Percentiles rank a stretch among this genome's conserved stretches.
Conservation (phyloP, 1,284 basidiomycete genomes). For the Filobasidium uniguttulatum region DNA sequence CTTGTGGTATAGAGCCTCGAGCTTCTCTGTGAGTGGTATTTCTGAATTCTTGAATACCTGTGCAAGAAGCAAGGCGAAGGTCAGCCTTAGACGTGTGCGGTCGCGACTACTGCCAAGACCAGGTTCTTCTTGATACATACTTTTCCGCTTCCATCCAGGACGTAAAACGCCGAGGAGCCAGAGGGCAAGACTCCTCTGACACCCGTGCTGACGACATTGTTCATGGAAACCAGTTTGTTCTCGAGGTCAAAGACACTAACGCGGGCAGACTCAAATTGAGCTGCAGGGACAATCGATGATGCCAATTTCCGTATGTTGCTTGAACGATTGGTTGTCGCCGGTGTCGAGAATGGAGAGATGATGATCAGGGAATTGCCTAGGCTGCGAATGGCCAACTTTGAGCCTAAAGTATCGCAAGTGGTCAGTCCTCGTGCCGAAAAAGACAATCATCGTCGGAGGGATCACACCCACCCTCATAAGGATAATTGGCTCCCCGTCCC, state of each 20-base stretch:
- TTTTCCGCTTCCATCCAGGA: slow-evolving; percentile 58
- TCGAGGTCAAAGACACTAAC: slow-evolving; percentile 83
- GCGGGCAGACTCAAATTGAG: slow-evolving; percentile 57
- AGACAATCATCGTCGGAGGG: too few species aligned
- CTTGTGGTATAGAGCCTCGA: slow-evolving; percentile 66
- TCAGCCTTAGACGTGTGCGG: neutral
- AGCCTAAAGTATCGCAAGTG: slow-evolving; percentile 21
- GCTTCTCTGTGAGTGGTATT: slow-evolving; percentile 61
- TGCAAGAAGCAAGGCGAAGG: neutral
- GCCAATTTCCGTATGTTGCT: slow-evolving; percentile 53
- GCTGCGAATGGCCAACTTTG: slow-evolving; percentile 45
- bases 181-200: slow-evolving; percentile 64
- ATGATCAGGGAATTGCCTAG: slow-evolving; percentile 74
- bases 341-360: slow-evolving; percentile 67
- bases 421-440: neutral
- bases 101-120: neutral
- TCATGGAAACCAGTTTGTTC: slow-evolving; percentile 80
- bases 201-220: slow-evolving; percentile 61
- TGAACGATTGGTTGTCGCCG: slow-evolving; percentile 51
- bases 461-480: slow-evolving; percentile 77
- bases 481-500: slow-evolving; percentile 71
- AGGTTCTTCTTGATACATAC: too few species aligned
- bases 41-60: slow-evolving; percentile 39
- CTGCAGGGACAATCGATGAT: slow-evolving; percentile 16
- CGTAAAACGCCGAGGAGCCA: slow-evolving; percentile 62